Conservation (phyloP, 352 stramenopile genomes). For the Pythium volutum region DNA sequence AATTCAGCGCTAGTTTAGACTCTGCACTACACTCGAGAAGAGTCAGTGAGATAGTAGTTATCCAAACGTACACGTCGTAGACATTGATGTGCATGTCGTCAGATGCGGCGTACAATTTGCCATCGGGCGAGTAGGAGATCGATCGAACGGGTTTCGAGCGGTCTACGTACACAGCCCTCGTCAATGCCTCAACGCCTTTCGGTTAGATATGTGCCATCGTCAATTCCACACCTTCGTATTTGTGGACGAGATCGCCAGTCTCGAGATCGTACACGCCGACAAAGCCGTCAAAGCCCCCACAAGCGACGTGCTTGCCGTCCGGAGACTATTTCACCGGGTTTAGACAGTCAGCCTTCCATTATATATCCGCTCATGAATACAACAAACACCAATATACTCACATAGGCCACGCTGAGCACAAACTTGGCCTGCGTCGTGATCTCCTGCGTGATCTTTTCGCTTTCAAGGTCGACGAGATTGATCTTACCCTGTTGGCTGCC, state of each 20-base stretch:
- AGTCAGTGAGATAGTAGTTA: neutral
- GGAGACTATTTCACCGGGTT: constrained; percentile 43
- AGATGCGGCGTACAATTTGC: constrained; percentile 85
- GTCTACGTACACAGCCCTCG: constrained; percentile 31
- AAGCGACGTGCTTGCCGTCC: constrained; percentile 81
- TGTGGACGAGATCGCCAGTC: constrained; percentile 72
- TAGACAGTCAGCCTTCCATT: neutral
- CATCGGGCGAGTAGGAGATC: constrained; percentile 79
- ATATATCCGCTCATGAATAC: neutral
- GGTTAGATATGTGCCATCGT: neutral
- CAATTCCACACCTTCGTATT: constrained; percentile 64
- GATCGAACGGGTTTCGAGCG: constrained; percentile 87
- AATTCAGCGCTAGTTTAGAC: neutral
- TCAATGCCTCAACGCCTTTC: neutral
- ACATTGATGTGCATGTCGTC: constrained; percentile 92
- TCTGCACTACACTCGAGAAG: neutral
- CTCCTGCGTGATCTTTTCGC: constrained; percentile 75
- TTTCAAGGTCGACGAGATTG: constrained; percentile 82
- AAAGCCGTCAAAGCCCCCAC: constrained; percentile 75
- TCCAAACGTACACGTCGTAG: constrained; percentile 84
- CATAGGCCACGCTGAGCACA: constrained; percentile 72
- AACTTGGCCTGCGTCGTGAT: constrained; percentile 74
- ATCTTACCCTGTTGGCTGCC: constrained; percentile 86
- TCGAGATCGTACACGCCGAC: constrained; percentile 87
- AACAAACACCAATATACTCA: constrained; percentile 26